Base-by-base conservation (phyloP, 305 asterid genomes). In the Fraxinus angustifolia region DNA sequence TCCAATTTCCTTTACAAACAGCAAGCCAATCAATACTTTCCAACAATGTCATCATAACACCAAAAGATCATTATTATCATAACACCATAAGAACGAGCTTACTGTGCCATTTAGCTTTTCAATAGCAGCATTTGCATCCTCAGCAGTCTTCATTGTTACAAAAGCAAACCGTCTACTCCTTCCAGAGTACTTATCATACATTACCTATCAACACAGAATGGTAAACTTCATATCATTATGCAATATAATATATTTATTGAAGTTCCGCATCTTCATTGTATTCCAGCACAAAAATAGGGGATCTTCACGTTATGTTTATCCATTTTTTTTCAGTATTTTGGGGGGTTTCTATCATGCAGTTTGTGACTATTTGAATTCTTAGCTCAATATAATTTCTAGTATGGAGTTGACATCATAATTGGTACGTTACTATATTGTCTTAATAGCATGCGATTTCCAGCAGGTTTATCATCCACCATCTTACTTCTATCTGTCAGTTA, bases 131-230 rank as follows among this genome's bases (percentile, higher is more conserved):
- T 75, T 84, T 76, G 97, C 97, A 80, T 94, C 98, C 87, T 93
- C 96, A 17, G 81, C 86, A 11, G 96, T 89, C 85, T 88, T 92
- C 97, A 93, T 94, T 8, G 96, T 94, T 33, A 94, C 96, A 81
- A 94, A 94, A 48, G 92, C 98, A 87, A 93, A 94, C 10, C 98
- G 87, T 19, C 98, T 87, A 88, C 98, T 94, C 82, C 97, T 92
- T 75, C 91, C 92, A 2, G 97, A 88, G 91, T 91, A 94, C 85
- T 92, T 92, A 79, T 94, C 98, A 82, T 91, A 94, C 98, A 94
- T 93, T 38, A 94, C 97, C 98, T 93, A 84, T 48, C 17, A 83
- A 86, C 75, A 60, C 38, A 84, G 67, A 17, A 75, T 28, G 42
- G 28, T 5, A 50, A 65, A 70, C 42, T 1, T 31, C 36, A 6